A percentile compares a stretch with the other conserved stretches of the same genome.
Evolutionary conservation across 257 asterid species (phyloP).

Genomic region (Mentha longifolia): DNA sequence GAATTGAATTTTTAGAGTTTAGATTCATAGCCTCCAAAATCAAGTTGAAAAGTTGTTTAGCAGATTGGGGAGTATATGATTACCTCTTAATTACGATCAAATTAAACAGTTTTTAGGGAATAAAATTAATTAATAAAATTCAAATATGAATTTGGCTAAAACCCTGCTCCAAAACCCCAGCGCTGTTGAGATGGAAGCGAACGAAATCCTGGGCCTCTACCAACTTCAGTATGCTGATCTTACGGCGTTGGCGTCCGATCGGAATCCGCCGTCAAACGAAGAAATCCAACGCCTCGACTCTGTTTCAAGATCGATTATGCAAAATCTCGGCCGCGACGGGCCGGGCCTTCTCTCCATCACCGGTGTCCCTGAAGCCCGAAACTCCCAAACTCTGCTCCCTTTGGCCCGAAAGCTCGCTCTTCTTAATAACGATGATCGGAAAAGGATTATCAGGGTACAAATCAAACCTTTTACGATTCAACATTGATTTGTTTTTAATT

Average conservation of each 20-base stretch:
- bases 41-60: too few species aligned
- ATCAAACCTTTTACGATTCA: background rate
- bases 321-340: conserved; percentile 76
- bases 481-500: background rate
- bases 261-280: conserved; percentile 36
- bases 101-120: too few species aligned
- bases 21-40: too few species aligned
- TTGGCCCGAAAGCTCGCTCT: conserved; percentile 80
- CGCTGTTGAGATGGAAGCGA: conserved; percentile 42
- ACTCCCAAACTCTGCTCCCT: conserved; percentile 62
- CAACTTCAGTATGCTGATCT: conserved; percentile 69
- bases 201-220: conserved; percentile 53
- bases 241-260: conserved; percentile 43
- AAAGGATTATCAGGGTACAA: conserved; percentile 76
- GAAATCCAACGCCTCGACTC: conserved; percentile 52
- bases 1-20: too few species aligned
- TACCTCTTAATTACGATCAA: too few species aligned
- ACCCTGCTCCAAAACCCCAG: conserved; percentile 11
- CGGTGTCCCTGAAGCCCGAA: conserved; percentile 62
- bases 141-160: background rate
- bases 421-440: conserved; percentile 61
- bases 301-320: conserved; percentile 49
- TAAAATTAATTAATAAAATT: background rate
- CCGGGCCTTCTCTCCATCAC: conserved; percentile 78
- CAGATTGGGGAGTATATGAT: too few species aligned